Evolutionary conservation across 148 eudicot species (phyloP), one percentile per base, ranked within the genome.

Genomic region (Chenopodium quinoa): DNA sequence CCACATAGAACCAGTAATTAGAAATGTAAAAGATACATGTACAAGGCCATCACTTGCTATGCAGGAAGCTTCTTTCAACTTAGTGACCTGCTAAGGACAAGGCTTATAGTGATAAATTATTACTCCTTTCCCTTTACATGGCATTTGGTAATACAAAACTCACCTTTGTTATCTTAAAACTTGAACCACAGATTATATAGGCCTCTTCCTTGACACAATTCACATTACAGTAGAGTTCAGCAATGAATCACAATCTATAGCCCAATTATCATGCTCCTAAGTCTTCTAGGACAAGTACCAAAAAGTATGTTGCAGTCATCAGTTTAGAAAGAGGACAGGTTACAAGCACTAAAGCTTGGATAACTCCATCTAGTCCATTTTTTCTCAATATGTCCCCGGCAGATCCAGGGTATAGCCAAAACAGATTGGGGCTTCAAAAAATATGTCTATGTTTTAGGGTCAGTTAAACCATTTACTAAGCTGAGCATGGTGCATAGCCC

Each of bases 171-270:
- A 19, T 58, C 63, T 58, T 58, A 58, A 16, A 16, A 58, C n/a
- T 16, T 58, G 63, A 58, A 16, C 63, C 63, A 16, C 16, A 58
- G 6, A 6, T 58, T 37, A 37, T 17, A 40, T 10, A 71, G 23
- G 56, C 75, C 56, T 72, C 54, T 72, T 72, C 17, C 56, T 44
- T 72, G 52, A 71, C 52, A 40, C 52, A 71, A 11, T 13, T 68
- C 20, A 11, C 19, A 32, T 32, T 32, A 40, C 47, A 71, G 52
- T 23, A 23, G 3, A 73, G 23, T 8, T 10, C 20, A 47, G 60
- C 76, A 23, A 44, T 11, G 2, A 32, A 72, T 10, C 69, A 65
- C 32, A 5, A 27, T 23, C 2, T 27, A 65, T 7, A 23, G 31
- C 29, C 32, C 10, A 9, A 52, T 52, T 0, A 52, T 52, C 56